Evolutionary conservation across 2,329 filamentous ascomycete species (phyloP).

Genomic region (Diplodia intermedia): DNA sequence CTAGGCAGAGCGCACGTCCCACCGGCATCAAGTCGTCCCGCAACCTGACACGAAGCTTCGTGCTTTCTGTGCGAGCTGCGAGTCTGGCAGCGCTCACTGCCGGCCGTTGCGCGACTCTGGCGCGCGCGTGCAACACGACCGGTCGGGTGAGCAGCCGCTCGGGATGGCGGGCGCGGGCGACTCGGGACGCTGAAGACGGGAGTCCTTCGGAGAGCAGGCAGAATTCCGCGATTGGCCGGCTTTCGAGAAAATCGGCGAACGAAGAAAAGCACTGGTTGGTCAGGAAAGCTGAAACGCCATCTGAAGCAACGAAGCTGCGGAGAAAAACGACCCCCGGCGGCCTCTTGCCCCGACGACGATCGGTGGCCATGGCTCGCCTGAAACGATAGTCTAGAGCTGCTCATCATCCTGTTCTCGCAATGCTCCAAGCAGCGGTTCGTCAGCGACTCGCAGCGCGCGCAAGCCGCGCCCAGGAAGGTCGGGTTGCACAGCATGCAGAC

Average conservation of each 20-base stretch:
- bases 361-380: slow-evolving; percentile 27
- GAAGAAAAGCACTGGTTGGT: slow-evolving; percentile 21
- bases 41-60: slow-evolving; percentile 16
- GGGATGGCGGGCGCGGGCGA: not conserved
- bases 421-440: slow-evolving; percentile 17
- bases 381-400: slow-evolving; percentile 28
- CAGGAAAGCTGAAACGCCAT: slow-evolving; percentile 21
- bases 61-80: slow-evolving; percentile 4
- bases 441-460: slow-evolving; percentile 16
- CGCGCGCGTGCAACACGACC: not conserved
- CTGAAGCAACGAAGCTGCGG: slow-evolving; percentile 16
- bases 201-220: not conserved
- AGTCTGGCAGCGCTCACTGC: not conserved
- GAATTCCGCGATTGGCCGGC: slow-evolving; percentile 11
- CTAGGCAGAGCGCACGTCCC: slow-evolving; percentile 15
- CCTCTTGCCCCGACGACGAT: slow-evolving; percentile 15
- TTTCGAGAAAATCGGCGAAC: slow-evolving; percentile 12
- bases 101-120: not conserved
- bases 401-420: slow-evolving; percentile 1
- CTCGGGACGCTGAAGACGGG: slow-evolving; percentile 13
- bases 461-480: slow-evolving; percentile 17
- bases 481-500: slow-evolving; percentile 20
- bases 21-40: slow-evolving; percentile 3
- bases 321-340: not conserved
- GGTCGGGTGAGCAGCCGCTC: not conserved